Conservation (phyloP, 345 rosid species). For the Heritiera littoralis region DNA sequence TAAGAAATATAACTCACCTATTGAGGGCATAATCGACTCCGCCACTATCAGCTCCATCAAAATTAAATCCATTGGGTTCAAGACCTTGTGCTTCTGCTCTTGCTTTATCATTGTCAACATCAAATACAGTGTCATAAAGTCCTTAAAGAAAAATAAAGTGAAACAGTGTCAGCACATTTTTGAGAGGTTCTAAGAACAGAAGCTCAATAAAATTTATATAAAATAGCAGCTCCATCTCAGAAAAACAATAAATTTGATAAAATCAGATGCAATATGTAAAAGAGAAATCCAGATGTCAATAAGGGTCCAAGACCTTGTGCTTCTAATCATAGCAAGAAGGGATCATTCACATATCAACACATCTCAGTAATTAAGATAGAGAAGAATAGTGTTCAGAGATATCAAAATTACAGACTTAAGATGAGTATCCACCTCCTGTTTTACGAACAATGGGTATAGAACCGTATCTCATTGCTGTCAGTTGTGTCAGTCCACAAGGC, state of each 20-base stretch:
- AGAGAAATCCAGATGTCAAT: neutral
- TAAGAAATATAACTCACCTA: constrained; percentile 47
- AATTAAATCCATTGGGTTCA: constrained; percentile 88
- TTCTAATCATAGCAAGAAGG: neutral
- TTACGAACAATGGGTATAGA: constrained; percentile 84
- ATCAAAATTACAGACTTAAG: constrained; percentile 9
- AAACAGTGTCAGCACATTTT: constrained; percentile 19
- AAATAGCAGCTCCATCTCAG: neutral
- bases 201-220: neutral
- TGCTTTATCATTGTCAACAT: constrained; percentile 83
- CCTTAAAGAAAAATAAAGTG: constrained; percentile 43
- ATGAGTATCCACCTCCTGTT: constrained; percentile 69
- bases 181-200: neutral
- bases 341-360: constrained; percentile 2
- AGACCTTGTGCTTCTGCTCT: constrained; percentile 77
- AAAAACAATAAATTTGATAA: neutral
- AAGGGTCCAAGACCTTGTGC: no score
- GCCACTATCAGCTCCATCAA: constrained; percentile 80
- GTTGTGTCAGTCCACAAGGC: constrained; percentile 96
- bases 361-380: neutral
- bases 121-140: constrained; percentile 88
- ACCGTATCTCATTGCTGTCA: constrained; percentile 93
- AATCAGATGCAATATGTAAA: neutral
- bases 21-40: constrained; percentile 87
- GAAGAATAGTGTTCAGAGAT: constrained; percentile 6